Evolutionary conservation across 257 asterid species (phyloP), one percentile per base, ranked within the genome.

Genomic region (Nicotiana noctiflora): DNA sequence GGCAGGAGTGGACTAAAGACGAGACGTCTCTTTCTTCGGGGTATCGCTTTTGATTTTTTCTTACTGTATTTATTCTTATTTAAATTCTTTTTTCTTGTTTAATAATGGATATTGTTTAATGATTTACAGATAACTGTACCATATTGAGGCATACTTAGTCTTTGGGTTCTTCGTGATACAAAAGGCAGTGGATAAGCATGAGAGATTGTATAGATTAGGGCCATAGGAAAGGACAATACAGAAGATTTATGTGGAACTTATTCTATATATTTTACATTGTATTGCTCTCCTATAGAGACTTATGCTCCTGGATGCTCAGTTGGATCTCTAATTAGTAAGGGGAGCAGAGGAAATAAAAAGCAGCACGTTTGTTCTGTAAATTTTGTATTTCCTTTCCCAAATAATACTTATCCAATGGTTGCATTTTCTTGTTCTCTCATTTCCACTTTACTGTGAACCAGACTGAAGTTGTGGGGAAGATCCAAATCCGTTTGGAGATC

Each of bases 1-100:
- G 99, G 99, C 94, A 79, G 82, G 98, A 96, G 85, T 96, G 99
- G 99, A 88, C 91, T 81, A 91, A 91, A 81, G 99, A 96, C 63
- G 98, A 96, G 84, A 90, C 84, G 51, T 84, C 92, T 55, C 77
- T 94, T 25, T 83, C 85, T 88, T 85, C 91, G 6, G 87, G 94
- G 99, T 93, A 87, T 64, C 84, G 2, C 63, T 60, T 85, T 40
- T 65, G 57, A 40, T 40, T 65, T 75, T 79, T 61, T 82, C 37
- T 37, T 34, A 19, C 70, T 46, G 17, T 65, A 23, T 23, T 81
- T 81, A 46, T 80, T 57, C n/a, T 25, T 19, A 29, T 1, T 21
- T n/a, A 65, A 14, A 55, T 64, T 15, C 51, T 60, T 66, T 59
- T 25, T 80, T 46, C 8, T 19, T 74, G 61, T 49, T 23, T 8